Conservation (phyloP, 2,329 filamentous ascomycete genomes). For the Ophiosphaerella korrae region DNA sequence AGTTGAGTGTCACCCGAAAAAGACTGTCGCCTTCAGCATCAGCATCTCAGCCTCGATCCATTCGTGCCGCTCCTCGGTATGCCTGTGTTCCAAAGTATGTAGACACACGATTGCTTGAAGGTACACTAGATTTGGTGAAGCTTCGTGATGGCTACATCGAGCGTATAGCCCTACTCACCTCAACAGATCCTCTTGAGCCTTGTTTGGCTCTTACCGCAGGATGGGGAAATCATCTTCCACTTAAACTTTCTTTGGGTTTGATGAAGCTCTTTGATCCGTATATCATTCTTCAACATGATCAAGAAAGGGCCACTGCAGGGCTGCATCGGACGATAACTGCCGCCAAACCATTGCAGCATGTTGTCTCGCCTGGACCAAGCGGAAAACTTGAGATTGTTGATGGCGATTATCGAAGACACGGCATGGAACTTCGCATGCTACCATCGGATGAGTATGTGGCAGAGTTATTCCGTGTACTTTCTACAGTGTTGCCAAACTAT, state of each 20-base stretch:
- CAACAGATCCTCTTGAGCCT: conserved; percentile 22
- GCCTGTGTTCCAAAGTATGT: conserved; percentile 43
- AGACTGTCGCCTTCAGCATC: conserved; percentile 38
- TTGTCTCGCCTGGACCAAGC: conserved; percentile 30
- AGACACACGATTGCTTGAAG: conserved; percentile 29
- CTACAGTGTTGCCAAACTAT: conserved; percentile 42
- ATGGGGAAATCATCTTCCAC: conserved; percentile 45
- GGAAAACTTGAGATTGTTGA: conserved; percentile 42
- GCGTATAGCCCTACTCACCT: conserved; percentile 35
- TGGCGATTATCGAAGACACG: conserved; percentile 38
- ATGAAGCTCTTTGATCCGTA: conserved; percentile 44
- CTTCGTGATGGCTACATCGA: conserved; percentile 39
- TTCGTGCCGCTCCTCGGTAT: conserved; percentile 33
- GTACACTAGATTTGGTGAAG: conserved; percentile 38
- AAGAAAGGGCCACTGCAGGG: conserved; percentile 37
- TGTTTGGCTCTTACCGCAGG: conserved; percentile 41
- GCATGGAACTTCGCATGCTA: conserved; percentile 36
- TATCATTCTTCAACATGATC: conserved; percentile 32
- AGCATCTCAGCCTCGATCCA: conserved; percentile 29
- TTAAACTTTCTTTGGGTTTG: conserved; percentile 28
- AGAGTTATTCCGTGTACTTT: conserved; percentile 39
- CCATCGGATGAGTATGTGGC: conserved; percentile 35
- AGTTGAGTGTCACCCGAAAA: conserved; percentile 45
- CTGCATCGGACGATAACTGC: conserved; percentile 38
- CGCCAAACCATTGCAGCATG: conserved; percentile 23